phyloP scores from a whole-genome alignment of 192 early-diverging fungal species.

The Powellomyces hirtus region DNA sequence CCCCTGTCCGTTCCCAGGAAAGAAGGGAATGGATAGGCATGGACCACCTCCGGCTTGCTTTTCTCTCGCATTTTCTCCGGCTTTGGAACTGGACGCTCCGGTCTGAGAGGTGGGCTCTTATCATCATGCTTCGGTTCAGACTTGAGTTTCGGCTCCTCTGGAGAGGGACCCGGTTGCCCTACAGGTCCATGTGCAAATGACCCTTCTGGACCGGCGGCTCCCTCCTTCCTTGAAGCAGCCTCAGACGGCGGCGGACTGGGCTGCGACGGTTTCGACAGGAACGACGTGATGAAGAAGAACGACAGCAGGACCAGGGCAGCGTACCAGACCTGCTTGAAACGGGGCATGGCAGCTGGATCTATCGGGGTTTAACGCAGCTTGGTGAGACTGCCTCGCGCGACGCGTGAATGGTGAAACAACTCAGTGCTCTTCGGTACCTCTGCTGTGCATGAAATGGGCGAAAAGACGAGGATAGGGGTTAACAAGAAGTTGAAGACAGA shows the following conservation, averaged over 20 bases:
- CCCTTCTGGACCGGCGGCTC: not conserved
- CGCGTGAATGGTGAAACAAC: too few species aligned
- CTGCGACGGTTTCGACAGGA: not conserved
- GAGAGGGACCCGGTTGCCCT: not conserved
- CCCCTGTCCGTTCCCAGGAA: slow-evolving; percentile 6
- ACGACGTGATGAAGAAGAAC: not conserved
- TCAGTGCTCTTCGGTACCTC: too few species aligned
- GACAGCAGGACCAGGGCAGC: not conserved
- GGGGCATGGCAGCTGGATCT: too few species aligned
- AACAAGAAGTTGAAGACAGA: too few species aligned
- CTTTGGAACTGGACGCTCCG: not conserved
- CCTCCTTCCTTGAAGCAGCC: not conserved
- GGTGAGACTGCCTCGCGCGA: too few species aligned
- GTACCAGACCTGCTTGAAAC: not conserved
- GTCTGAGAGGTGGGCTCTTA: not conserved
- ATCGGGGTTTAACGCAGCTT: too few species aligned
- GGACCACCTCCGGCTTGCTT: not conserved
- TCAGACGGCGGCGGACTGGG: not conserved
- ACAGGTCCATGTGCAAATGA: not conserved
- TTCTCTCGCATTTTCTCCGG: not conserved
- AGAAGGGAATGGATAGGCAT: slow-evolving; percentile 4
- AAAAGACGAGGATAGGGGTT: too few species aligned
- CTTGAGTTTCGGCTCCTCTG: not conserved
- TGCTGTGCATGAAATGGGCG: too few species aligned
- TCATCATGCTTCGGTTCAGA: not conserved